These are phyloP conservation scores for Lipomyces sp. DNA, from an alignment of 805 yeast species.

Conservation along the genomic window DNA sequence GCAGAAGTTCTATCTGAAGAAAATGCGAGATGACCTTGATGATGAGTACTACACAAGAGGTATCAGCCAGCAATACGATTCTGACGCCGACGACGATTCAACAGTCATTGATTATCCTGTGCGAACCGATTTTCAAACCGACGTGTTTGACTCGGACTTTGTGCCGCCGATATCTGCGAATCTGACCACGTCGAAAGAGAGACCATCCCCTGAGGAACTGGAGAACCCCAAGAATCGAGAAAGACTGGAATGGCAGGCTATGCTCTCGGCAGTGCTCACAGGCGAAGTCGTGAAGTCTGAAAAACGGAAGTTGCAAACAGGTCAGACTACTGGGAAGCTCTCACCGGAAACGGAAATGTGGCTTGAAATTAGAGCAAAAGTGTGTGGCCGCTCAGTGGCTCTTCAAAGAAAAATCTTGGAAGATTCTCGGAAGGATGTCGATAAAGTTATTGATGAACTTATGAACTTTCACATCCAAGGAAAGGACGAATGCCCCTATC, in stretches of 20 bases:
- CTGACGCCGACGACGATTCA: slow-evolving; percentile 33
- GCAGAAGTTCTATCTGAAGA: slow-evolving; percentile 67
- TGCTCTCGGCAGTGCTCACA: slow-evolving; percentile 85
- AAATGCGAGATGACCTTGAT: slow-evolving; percentile 61
- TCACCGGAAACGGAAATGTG: slow-evolving; percentile 70
- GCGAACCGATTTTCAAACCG: slow-evolving; percentile 25
- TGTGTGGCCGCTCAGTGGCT: slow-evolving; percentile 76
- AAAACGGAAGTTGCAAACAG: slow-evolving; percentile 64
- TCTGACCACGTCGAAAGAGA: slow-evolving; percentile 19
- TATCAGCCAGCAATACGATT: slow-evolving; percentile 22
- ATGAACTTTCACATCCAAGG: slow-evolving; percentile 63
- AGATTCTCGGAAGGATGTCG: slow-evolving; percentile 73
- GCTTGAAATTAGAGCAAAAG: slow-evolving; percentile 84
- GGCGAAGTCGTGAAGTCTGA: slow-evolving; percentile 95
- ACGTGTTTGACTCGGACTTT: slow-evolving; percentile 18
- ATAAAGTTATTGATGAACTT: slow-evolving; percentile 71
- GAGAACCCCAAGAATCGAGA: slow-evolving; percentile 54
- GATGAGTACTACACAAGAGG: slow-evolving; percentile 79
- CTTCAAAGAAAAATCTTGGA: slow-evolving; percentile 74
- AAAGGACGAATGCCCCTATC: slow-evolving; percentile 42
- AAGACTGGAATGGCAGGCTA: slow-evolving; percentile 93
- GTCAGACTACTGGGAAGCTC: slow-evolving; percentile 50
- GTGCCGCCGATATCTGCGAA: slow-evolving; percentile 18
- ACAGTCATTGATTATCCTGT: slow-evolving; percentile 29
- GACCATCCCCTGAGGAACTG: slow-evolving; percentile 39